phyloP scores from a whole-genome alignment of 345 rosid species.

The Alliaria petiolata region DNA sequence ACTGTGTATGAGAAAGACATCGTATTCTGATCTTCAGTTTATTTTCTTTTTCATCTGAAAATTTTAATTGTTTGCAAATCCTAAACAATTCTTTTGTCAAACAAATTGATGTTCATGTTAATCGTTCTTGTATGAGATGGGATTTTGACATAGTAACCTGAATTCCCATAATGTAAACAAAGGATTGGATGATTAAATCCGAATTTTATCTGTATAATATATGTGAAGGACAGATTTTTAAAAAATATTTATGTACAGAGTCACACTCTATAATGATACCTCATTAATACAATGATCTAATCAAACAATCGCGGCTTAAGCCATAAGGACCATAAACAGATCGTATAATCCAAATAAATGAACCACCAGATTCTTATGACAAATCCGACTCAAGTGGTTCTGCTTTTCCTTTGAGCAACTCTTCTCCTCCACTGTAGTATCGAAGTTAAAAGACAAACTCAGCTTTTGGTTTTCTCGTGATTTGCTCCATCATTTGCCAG shows the following conservation, averaged over 20 bases:
- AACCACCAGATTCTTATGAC: not conserved
- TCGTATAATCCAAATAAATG: not conserved
- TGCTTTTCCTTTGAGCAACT: not conserved
- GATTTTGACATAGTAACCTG: not conserved
- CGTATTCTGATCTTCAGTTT: constrained; percentile 40
- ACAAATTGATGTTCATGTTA: not conserved
- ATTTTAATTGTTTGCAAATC: not conserved
- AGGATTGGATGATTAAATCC: no score
- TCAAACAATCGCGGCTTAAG: not conserved
- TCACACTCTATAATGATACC: not conserved
- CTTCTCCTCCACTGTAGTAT: not conserved
- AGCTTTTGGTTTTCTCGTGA: not conserved
- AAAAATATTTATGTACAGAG: not conserved
- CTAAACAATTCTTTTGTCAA: not conserved
- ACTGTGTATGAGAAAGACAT: constrained; percentile 53
- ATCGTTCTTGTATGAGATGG: not conserved
- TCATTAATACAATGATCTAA: not conserved
- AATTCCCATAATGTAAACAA: not conserved
- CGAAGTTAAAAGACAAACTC: not conserved
- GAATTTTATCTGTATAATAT: not conserved
- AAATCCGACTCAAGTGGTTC: not conserved
- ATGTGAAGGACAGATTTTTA: not conserved
- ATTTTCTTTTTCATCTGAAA: not conserved
- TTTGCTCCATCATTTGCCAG: not conserved
- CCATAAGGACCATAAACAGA: not conserved